phyloP scores from a whole-genome alignment of 495 filamentous ascomycete genomes.

The Echria macrotheca region DNA sequence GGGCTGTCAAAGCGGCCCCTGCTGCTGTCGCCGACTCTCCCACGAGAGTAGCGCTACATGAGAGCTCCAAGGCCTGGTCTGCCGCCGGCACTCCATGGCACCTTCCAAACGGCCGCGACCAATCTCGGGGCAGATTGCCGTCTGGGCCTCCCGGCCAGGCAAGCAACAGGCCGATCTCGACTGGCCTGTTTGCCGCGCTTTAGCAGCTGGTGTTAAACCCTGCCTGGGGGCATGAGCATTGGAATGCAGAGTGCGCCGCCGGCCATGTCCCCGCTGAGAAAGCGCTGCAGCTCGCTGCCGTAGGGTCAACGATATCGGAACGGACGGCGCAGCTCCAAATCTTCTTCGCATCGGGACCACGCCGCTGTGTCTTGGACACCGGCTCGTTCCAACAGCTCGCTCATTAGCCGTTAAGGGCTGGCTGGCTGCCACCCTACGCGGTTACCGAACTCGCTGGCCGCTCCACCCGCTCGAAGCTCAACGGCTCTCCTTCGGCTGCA shows the following conservation, averaged over 20 bases:
- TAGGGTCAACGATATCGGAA: conserved; percentile 22
- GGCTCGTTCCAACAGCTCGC: no score
- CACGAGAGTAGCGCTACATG: no score
- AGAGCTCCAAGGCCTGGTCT: no score
- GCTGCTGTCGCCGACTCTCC: conserved; percentile 9
- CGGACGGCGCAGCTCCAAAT: neutral
- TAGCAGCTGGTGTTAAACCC: neutral
- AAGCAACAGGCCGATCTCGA: no score
- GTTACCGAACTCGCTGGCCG: conserved; percentile 22
- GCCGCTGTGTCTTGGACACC: conserved; percentile 7
- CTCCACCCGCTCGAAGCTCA: conserved; percentile 18
- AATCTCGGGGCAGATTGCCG: conserved; percentile 3
- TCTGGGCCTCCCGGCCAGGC: neutral
- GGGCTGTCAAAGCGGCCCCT: conserved; percentile 24
- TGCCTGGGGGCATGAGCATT: neutral
- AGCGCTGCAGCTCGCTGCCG: no score
- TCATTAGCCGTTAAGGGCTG: conserved; percentile 21
- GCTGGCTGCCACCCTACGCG: conserved; percentile 20
- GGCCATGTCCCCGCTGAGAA: no score
- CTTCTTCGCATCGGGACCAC: conserved; percentile 3
- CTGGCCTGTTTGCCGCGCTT: no score
- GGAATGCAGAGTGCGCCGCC: conserved; percentile 11
- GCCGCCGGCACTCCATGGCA: no score
- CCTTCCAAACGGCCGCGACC: conserved; percentile 5
- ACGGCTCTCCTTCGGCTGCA: conserved; percentile 23